Evolutionary conservation across 495 filamentous ascomycete genomes (phyloP).

Genomic region (Xylaria acuta): DNA sequence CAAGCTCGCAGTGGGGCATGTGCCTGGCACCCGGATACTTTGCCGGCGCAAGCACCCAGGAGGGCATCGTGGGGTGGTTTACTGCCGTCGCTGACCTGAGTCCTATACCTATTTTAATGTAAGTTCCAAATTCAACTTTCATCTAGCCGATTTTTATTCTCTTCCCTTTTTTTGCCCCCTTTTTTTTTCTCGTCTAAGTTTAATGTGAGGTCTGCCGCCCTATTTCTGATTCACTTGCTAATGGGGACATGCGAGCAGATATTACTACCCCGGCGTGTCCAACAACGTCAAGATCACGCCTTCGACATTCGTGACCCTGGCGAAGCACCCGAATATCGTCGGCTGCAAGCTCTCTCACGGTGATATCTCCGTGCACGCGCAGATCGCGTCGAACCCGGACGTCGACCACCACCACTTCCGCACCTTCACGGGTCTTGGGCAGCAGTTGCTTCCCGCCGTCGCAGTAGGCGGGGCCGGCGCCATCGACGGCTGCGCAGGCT

Average conservation of each 20-base stretch:
- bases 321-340: constrained; percentile 65
- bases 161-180: no score
- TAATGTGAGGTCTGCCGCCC: not conserved
- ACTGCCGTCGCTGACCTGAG: constrained; percentile 58
- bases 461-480: constrained; percentile 65
- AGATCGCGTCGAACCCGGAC: constrained; percentile 58
- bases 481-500: constrained; percentile 68
- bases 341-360: constrained; percentile 74
- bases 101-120: constrained; percentile 62
- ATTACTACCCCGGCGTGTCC: constrained; percentile 71
- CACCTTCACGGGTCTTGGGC: constrained; percentile 68
- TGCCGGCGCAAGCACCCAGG: constrained; percentile 53
- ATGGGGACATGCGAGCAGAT: constrained; percentile 41
- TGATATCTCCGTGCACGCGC: constrained; percentile 65
- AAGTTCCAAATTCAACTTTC: constrained; percentile 15
- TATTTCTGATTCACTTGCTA: not conserved
- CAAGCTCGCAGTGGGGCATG: constrained; percentile 69
- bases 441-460: constrained; percentile 67
- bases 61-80: constrained; percentile 61
- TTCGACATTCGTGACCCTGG: constrained; percentile 60
- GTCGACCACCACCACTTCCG: constrained; percentile 61
- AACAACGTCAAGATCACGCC: constrained; percentile 64
- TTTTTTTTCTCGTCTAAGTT: not conserved
- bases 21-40: constrained; percentile 66
- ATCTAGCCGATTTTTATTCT: not conserved